A percentile compares a stretch with the other conserved stretches of the same genome.
Conservation (phyloP, 345 rosid species). For the Populus alba region DNA sequence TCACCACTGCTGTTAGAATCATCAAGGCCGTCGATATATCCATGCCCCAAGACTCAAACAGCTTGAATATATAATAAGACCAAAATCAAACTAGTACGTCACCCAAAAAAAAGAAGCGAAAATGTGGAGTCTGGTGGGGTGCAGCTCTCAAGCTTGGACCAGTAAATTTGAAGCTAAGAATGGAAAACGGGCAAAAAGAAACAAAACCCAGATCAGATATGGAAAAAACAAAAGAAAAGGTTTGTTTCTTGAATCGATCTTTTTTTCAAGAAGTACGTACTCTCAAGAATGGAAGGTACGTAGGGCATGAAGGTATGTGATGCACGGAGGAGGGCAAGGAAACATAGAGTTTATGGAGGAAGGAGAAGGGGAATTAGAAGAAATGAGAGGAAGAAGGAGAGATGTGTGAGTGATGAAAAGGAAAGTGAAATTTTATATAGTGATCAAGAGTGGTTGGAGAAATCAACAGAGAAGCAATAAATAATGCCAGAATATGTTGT, state of each 20-base stretch:
- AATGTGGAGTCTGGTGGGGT: not conserved
- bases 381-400: not conserved
- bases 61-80: not conserved
- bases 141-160: not conserved
- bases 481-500: too few species aligned
- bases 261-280: too few species aligned
- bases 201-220: slow-evolving; percentile 1
- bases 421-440: not conserved
- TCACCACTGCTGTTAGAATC: slow-evolving; percentile 25
- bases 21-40: slow-evolving; percentile 28
- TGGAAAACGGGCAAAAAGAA: not conserved
- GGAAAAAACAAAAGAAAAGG: not conserved
- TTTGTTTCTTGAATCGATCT: not conserved
- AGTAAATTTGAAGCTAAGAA: not conserved
- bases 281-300: too few species aligned
- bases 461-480: too few species aligned
- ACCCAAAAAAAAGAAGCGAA: not conserved
- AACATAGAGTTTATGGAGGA: not conserved
- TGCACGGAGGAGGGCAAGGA: not conserved
- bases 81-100: not conserved
- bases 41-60: slow-evolving; percentile 12
- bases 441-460: too few species aligned
- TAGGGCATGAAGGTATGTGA: not conserved
- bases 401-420: not conserved
- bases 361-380: slow-evolving; percentile 2